Evolutionary conservation across 1,284 basidiomycete species (phyloP), one percentile per base, ranked within the genome.

Genomic region (Ganoderma meredithae): DNA sequence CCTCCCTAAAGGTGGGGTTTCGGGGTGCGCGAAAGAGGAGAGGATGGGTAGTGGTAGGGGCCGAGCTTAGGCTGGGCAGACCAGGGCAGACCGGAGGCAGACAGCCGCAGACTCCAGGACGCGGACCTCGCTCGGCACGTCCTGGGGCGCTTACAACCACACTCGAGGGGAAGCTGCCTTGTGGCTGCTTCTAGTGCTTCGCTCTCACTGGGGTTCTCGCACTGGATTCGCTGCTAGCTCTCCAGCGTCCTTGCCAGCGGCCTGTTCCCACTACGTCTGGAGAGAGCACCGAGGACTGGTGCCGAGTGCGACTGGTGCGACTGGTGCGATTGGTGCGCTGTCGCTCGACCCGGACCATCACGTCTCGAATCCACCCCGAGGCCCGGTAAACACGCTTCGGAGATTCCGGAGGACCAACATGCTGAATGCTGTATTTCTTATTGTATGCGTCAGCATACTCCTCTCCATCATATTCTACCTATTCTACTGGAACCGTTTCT

Each of bases 401-500:
- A 58, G 39, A 36, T 10, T 12, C 12, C 39, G 19, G 17, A 33
- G 52, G 52, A 1, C 12, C 27, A 55, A n/a, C 12, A 60, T 90
- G 88, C 80, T 92, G 61, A 84, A 85, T 80, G 79, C 78, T 60
- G 80, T 87, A 64, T 83, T 97, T 60, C 85, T 96, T 72, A 85
- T 92, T 71, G 86, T 91, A 73, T 90, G 90, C 76, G 81, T 93
- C 65, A 89, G 89, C 73, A 88, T 95, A 67, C 86, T 92, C 69
- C 78, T 95, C 62, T 89, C 87, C 52, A 82, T 91, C n/a, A 81
- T 91, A 64, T 76, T 92, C 68, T 96, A 96, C 79, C 86, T 95
- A 70, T 97, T 97, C 85, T 97, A 93, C 82, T 95, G 92, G 88
- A 96, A 96, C 80, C 89, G 95, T 44, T 82, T 96, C 60, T 79